Percentiles rank a stretch among this genome's conserved stretches.
These are phyloP conservation scores for Gentiana macrophylla DNA, from an alignment of 257 asterid genomes.

Conservation along the genomic window DNA sequence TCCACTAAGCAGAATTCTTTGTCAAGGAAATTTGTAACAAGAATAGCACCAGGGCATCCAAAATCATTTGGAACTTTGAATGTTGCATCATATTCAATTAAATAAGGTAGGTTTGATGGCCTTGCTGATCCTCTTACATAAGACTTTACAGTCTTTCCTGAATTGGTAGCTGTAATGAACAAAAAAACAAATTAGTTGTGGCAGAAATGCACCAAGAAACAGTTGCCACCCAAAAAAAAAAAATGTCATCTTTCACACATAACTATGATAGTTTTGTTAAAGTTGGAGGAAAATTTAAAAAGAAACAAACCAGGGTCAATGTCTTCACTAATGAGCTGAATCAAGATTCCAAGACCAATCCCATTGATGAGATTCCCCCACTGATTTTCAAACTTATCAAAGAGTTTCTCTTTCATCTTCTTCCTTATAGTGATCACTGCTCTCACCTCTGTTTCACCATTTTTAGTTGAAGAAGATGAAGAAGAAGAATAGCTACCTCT, in stretches of 20 bases:
- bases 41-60: constrained; percentile 73
- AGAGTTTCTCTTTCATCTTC: constrained; percentile 65
- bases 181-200: not conserved
- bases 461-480: constrained; percentile 19
- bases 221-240: not conserved
- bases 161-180: constrained; percentile 32
- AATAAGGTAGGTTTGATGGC: constrained; percentile 42
- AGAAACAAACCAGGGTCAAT: constrained; percentile 53
- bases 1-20: constrained; percentile 72
- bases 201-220: not conserved
- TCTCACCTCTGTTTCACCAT: constrained; percentile 42
- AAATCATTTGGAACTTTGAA: constrained; percentile 59
- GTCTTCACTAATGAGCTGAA: constrained; percentile 75
- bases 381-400: constrained; percentile 67
- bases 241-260: too few species aligned
- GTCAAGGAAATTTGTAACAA: constrained; percentile 64
- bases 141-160: constrained; percentile 61
- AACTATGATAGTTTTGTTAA: too few species aligned
- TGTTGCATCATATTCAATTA: constrained; percentile 62
- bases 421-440: constrained; percentile 73
- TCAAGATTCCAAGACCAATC: constrained; percentile 70
- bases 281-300: not conserved
- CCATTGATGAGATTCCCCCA: constrained; percentile 70
- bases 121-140: constrained; percentile 72
- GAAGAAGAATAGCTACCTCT: constrained; percentile 22